Conservation (phyloP, 768 basidiomycete species). For the Jaapia argillacea region DNA sequence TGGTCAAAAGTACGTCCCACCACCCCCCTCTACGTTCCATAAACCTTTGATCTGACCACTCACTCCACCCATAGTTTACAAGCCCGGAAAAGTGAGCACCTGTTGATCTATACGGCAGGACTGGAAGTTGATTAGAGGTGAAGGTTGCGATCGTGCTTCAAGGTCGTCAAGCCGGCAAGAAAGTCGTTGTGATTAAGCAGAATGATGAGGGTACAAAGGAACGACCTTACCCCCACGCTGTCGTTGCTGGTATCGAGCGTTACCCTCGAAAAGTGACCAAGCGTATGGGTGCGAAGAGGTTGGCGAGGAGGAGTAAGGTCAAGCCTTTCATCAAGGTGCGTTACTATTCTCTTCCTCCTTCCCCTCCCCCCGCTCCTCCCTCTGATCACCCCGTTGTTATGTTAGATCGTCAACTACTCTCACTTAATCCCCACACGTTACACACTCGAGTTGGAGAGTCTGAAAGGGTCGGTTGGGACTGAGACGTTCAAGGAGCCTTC, state of each 20-base stretch:
- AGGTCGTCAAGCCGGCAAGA: constrained; percentile 98
- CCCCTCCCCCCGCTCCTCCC: neutral
- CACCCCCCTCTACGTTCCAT: constrained; percentile 3
- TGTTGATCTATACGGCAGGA: neutral
- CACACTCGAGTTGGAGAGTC: constrained; percentile 88
- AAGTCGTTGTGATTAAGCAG: constrained; percentile 99
- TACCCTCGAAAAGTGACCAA: constrained; percentile 97
- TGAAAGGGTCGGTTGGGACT: constrained; percentile 75
- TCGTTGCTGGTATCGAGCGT: constrained; percentile 96
- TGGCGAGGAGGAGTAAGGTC: constrained; percentile 88
- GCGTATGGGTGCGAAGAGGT: constrained; percentile 94
- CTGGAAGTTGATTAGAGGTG: constrained; percentile 2
- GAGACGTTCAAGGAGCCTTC: constrained; percentile 98
- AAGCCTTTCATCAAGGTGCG: constrained; percentile 99
- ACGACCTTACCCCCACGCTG: constrained; percentile 92
- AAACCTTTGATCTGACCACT: neutral
- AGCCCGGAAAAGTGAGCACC: constrained; percentile 75
- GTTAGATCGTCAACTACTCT: constrained; percentile 90
- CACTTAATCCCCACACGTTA: constrained; percentile 99
- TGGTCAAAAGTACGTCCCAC: constrained; percentile 17
- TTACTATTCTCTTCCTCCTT: constrained; percentile 3
- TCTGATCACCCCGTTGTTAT: neutral
- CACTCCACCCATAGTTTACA: constrained; percentile 55
- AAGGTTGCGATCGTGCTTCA: constrained; percentile 95
- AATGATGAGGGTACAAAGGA: constrained; percentile 95